These are phyloP conservation scores for Salvia hispanica DNA, from an alignment of 257 asterid species.

Conservation along the genomic window DNA sequence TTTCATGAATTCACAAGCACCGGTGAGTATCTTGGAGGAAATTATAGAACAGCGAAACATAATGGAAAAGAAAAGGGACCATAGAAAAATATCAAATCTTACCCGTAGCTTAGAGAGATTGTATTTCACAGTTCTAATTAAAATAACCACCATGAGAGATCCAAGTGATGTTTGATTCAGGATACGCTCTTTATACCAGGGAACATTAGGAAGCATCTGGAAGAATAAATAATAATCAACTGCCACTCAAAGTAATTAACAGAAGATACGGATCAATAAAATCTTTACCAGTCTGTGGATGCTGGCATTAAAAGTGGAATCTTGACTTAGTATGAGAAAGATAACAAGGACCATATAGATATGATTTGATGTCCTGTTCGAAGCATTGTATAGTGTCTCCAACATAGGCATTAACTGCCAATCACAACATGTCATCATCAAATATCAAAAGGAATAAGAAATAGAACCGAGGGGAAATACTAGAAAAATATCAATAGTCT, in stretches of 20 bases:
- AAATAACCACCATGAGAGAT: slow-evolving; percentile 87
- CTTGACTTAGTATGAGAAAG: slow-evolving; percentile 96
- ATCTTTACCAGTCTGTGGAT: slow-evolving; percentile 79
- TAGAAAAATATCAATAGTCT: slow-evolving; percentile 13
- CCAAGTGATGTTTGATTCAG: slow-evolving; percentile 56
- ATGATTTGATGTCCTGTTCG: slow-evolving; percentile 79
- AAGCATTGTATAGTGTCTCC: slow-evolving; percentile 89
- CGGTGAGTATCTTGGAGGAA: slow-evolving; percentile 2
- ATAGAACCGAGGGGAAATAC: slow-evolving; percentile 19
- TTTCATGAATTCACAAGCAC: slow-evolving; percentile 16
- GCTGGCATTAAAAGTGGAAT: slow-evolving; percentile 88
- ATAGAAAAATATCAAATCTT: slow-evolving; percentile 30
- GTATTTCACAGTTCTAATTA: slow-evolving; percentile 74
- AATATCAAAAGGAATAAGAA: slow-evolving; percentile 20
- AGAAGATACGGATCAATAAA: slow-evolving; percentile 13
- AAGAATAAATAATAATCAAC: slow-evolving; percentile 29
- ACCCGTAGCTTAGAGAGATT: slow-evolving; percentile 84
- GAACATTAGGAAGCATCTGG: slow-evolving; percentile 82
- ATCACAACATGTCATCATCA: slow-evolving; percentile 40
- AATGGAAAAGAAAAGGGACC: background rate
- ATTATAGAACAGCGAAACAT: background rate
- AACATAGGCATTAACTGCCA: slow-evolving; percentile 91
- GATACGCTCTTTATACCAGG: slow-evolving; percentile 63
- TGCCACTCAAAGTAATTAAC: slow-evolving; percentile 19
- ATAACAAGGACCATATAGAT: slow-evolving; percentile 91